Conservation (phyloP, 805 yeast genomes). For the Metschnikowia peoriensis region DNA sequence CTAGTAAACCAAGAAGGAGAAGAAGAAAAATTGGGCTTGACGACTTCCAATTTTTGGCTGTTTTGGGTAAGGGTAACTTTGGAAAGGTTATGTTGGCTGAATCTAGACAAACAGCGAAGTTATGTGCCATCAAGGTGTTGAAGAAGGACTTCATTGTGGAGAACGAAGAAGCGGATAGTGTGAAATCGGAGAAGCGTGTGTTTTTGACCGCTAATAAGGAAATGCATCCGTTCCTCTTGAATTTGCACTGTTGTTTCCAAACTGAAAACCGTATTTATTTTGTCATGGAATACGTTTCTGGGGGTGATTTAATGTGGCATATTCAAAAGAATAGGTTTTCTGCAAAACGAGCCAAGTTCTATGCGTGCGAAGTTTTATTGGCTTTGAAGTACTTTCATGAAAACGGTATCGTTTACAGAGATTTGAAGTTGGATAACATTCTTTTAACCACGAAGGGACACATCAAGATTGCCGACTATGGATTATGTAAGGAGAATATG, state of each 20-base stretch:
- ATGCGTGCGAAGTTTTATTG: slow-evolving; percentile 92
- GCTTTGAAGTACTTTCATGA: slow-evolving; percentile 94
- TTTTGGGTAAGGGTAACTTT: slow-evolving; percentile 96
- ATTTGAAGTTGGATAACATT: slow-evolving; percentile 92
- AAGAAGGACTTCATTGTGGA: slow-evolving; percentile 95
- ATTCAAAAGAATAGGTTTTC: slow-evolving; percentile 90
- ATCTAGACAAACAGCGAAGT: slow-evolving; percentile 71
- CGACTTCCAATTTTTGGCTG: slow-evolving; percentile 92
- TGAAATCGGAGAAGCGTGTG: slow-evolving; percentile 91
- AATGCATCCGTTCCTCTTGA: slow-evolving; percentile 88
- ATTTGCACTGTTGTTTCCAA: slow-evolving; percentile 93
- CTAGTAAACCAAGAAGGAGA: slow-evolving; percentile 31
- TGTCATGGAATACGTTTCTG: slow-evolving; percentile 97
- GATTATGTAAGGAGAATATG: slow-evolving; percentile 93
- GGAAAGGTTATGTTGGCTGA: slow-evolving; percentile 98
- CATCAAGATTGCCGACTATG: slow-evolving; percentile 95
- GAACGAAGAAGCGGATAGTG: slow-evolving; percentile 94
- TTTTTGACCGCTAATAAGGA: slow-evolving; percentile 81
- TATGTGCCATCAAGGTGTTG: slow-evolving; percentile 95
- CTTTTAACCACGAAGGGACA: slow-evolving; percentile 88
- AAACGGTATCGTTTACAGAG: slow-evolving; percentile 94
- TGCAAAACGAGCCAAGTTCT: slow-evolving; percentile 89
- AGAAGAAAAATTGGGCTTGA: slow-evolving; percentile 86
- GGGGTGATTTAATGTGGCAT: slow-evolving; percentile 99
- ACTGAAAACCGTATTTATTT: slow-evolving; percentile 96